phyloP scores from a whole-genome alignment of 164 flowering plant species.

The Houttuynia cordata region DNA sequence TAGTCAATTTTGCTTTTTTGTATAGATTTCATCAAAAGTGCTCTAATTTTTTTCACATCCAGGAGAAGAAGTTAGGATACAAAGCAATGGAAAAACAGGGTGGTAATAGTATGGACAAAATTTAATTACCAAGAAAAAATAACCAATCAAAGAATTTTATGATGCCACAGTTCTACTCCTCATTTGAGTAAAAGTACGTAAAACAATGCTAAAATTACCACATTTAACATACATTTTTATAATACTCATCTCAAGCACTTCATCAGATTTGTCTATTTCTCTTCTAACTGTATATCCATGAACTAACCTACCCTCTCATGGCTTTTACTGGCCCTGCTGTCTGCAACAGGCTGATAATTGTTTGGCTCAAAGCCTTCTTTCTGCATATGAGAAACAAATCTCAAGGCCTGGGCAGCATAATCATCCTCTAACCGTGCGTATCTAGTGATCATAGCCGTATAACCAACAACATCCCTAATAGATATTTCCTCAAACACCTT shows the following conservation, averaged over 20 bases:
- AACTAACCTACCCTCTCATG: conserved; percentile 21
- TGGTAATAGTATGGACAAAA: too few relatives aligned
- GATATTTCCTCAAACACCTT: conserved; percentile 40
- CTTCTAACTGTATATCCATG: conserved; percentile 44
- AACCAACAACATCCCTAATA: conserved; percentile 36
- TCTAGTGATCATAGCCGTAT: conserved; percentile 37
- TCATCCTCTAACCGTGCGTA: conserved; percentile 20
- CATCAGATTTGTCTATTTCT: conserved; percentile 27
- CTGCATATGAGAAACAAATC: conserved; percentile 27
- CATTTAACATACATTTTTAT: conserved; percentile 48
- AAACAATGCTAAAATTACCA: conserved; percentile 14
- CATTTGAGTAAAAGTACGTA: conserved; percentile 14
- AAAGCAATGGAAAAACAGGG: too few relatives aligned
- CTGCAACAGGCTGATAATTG: conserved; percentile 47
- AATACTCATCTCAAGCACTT: conserved; percentile 36
- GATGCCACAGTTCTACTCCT: conserved; percentile 12
- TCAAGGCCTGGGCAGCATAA: conserved; percentile 24
- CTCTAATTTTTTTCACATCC: too few relatives aligned
- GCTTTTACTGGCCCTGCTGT: conserved; percentile 27
- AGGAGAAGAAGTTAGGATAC: too few relatives aligned
- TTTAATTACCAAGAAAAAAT: too few relatives aligned
- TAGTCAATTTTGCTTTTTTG: too few relatives aligned
- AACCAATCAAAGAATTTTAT: conserved; percentile 39
- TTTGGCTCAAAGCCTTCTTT: conserved; percentile 35
- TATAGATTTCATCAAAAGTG: too few relatives aligned